phyloP scores from a whole-genome alignment of 2,329 filamentous ascomycete species.

The Hymenoscyphus salicellus region DNA sequence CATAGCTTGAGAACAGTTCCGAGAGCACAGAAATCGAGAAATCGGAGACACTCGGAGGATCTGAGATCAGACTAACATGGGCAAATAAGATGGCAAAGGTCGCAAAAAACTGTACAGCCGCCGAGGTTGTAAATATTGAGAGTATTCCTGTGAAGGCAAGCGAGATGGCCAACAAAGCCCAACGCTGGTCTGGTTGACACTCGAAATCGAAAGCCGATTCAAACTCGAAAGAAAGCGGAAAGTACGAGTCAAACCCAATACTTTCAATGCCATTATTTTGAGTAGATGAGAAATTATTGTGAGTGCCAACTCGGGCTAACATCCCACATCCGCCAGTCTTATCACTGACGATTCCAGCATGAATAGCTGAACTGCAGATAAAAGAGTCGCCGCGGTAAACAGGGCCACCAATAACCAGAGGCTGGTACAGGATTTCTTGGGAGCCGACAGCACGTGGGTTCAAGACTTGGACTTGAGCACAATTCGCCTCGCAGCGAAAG shows the following conservation, averaged over 20 bases:
- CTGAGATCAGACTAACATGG: conserved; percentile 84
- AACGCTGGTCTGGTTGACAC: conserved; percentile 70
- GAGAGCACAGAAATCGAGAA: conserved; percentile 56
- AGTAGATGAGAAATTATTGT: conserved; percentile 60
- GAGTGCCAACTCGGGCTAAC: conserved; percentile 67
- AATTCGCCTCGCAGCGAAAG: conserved; percentile 73
- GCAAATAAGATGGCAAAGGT: conserved; percentile 80
- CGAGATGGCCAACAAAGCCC: conserved; percentile 78
- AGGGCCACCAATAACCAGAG: conserved; percentile 65
- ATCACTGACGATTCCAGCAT: conserved; percentile 74
- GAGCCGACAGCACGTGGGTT: conserved; percentile 76
- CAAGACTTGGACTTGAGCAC: conserved; percentile 60
- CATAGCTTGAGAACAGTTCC: conserved; percentile 69
- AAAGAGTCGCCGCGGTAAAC: conserved; percentile 90
- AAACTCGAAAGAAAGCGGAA: conserved; percentile 86
- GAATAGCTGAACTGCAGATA: conserved; percentile 80
- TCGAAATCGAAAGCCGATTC: conserved; percentile 57
- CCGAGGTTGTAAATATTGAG: conserved; percentile 76
- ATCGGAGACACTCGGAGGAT: conserved; percentile 59
- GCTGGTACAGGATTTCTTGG: conserved; percentile 60
- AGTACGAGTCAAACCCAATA: conserved; percentile 78
- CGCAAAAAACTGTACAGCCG: conserved; percentile 79
- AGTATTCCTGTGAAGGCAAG: conserved; percentile 73
- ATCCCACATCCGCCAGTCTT: conserved; percentile 77
- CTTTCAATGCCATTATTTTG: conserved; percentile 71